Evolutionary conservation across 306 rosid species (phyloP).

Genomic region (Begonia peltatifolia): DNA sequence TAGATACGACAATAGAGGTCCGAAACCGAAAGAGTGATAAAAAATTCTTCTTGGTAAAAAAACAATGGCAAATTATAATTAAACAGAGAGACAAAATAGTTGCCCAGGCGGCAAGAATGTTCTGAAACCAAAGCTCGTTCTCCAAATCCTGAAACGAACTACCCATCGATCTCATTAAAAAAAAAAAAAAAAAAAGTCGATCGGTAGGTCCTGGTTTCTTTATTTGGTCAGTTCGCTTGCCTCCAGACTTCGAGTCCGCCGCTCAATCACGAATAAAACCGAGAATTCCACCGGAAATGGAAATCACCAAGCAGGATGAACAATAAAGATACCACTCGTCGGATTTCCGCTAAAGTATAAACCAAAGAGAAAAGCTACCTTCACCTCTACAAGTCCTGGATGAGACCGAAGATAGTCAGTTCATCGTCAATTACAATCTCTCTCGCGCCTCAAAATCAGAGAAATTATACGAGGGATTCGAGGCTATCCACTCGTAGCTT

Average conservation of each 20-base stretch:
- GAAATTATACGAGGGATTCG: too few species aligned
- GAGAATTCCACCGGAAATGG: not conserved
- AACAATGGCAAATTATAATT: slow-evolving; percentile 26
- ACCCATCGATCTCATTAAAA: not conserved
- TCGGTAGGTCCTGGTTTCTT: not conserved
- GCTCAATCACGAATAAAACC: not conserved
- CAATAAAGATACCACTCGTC: too few species aligned
- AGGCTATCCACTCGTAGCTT: too few species aligned
- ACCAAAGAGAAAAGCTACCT: too few species aligned
- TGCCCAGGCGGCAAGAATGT: slow-evolving; percentile 36
- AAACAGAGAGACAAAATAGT: slow-evolving; percentile 27
- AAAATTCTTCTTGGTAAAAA: slow-evolving; percentile 7
- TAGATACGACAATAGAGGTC: slow-evolving; percentile 1
- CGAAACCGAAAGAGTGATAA: slow-evolving; percentile 15
- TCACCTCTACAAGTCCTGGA: too few species aligned
- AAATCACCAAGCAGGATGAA: too few species aligned
- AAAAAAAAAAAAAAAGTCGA: not conserved
- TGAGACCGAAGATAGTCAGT: too few species aligned
- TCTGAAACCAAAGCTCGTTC: slow-evolving; percentile 26
- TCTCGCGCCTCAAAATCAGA: too few species aligned
- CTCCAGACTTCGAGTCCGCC: not conserved
- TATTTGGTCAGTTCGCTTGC: not conserved
- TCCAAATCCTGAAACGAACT: slow-evolving; percentile 9
- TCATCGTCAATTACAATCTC: too few species aligned
- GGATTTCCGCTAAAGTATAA: too few species aligned